These are phyloP conservation scores for Aspergillus neotritici DNA, from an alignment of 2,329 filamentous ascomycete species.

Conservation along the genomic window DNA sequence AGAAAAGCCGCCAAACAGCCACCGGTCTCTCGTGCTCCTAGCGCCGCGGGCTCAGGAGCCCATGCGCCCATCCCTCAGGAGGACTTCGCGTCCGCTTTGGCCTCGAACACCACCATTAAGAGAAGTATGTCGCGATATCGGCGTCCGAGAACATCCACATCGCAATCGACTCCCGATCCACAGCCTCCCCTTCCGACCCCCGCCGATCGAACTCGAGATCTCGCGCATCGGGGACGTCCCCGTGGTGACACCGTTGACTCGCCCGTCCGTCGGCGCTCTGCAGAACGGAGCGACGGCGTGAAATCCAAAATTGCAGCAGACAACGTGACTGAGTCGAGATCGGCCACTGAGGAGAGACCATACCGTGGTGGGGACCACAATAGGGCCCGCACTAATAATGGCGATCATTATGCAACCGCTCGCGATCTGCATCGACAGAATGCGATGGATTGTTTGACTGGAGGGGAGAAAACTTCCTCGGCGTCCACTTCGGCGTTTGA, in stretches of 20 bases:
- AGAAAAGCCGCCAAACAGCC: slow-evolving; percentile 40
- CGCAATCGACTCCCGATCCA: slow-evolving; percentile 9
- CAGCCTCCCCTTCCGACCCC: slow-evolving; percentile 9
- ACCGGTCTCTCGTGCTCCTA: slow-evolving; percentile 10
- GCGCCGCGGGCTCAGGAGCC: slow-evolving; percentile 11
- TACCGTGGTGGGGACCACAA: not conserved
- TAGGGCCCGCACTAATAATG: not conserved
- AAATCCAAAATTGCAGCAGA: too few species aligned
- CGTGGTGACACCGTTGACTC: not conserved
- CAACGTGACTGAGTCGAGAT: too few species aligned
- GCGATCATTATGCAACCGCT: slow-evolving; percentile 11
- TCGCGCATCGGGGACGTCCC: not conserved
- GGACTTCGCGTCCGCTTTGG: not conserved
- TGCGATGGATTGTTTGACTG: slow-evolving; percentile 33
- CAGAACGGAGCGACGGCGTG: too few species aligned
- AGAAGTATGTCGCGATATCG: slow-evolving; percentile 34
- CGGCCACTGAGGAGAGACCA: not conserved
- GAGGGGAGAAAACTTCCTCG: slow-evolving; percentile 12
- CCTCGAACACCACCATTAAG: slow-evolving; percentile 18
- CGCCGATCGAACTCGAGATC: slow-evolving; percentile 5
- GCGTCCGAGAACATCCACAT: slow-evolving; percentile 20
- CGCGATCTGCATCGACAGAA: slow-evolving; percentile 26
- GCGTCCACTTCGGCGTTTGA: slow-evolving; percentile 4
- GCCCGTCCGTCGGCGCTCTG: too few species aligned
- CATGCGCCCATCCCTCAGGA: slow-evolving; percentile 9